Percentiles rank a stretch among this genome's conserved stretches.
phyloP scores from a whole-genome alignment of 2,329 filamentous ascomycete species.

The Leptodontidium sp. region DNA sequence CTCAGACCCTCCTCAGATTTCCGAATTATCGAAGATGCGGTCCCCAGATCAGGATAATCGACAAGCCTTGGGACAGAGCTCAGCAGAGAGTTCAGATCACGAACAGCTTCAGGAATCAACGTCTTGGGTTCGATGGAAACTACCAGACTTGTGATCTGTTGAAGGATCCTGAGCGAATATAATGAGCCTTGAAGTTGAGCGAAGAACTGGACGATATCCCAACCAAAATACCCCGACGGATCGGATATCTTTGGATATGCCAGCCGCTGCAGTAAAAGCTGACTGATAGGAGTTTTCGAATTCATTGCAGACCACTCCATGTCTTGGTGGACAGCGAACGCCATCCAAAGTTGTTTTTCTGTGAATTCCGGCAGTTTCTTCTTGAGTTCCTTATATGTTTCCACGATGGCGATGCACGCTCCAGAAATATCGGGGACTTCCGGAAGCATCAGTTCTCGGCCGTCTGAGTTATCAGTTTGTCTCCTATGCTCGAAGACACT shows the following conservation, averaged over 20 bases:
- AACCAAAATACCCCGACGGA: slow-evolving; percentile 33
- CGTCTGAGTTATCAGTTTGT: slow-evolving; percentile 39
- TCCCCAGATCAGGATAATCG: slow-evolving; percentile 30
- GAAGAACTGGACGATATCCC: slow-evolving; percentile 46
- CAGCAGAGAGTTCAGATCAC: slow-evolving; percentile 31
- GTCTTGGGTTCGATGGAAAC: slow-evolving; percentile 9
- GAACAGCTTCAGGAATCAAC: slow-evolving; percentile 25
- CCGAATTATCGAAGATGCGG: slow-evolving; percentile 27
- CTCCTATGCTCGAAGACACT: slow-evolving; percentile 44
- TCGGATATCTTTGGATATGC: slow-evolving; percentile 13
- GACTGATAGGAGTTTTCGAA: slow-evolving; percentile 35
- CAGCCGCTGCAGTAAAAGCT: slow-evolving; percentile 30
- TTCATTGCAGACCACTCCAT: slow-evolving; percentile 40
- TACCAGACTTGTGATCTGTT: slow-evolving; percentile 42
- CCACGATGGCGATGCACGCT: slow-evolving; percentile 37
- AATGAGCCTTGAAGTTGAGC: slow-evolving; percentile 45
- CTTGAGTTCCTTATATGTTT: slow-evolving; percentile 30
- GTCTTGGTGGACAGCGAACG: slow-evolving; percentile 43
- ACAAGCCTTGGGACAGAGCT: slow-evolving; percentile 39
- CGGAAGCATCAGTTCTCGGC: slow-evolving; percentile 43
- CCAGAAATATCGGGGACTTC: slow-evolving; percentile 35
- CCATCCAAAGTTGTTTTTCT: slow-evolving; percentile 39
- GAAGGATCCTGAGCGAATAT: slow-evolving; percentile 47
- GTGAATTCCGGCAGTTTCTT: slow-evolving; percentile 31
- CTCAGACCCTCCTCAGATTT: slow-evolving; percentile 2